Evolutionary conservation across 1,284 basidiomycete genomes (phyloP).

Genomic region (Golubevia sp.): DNA sequence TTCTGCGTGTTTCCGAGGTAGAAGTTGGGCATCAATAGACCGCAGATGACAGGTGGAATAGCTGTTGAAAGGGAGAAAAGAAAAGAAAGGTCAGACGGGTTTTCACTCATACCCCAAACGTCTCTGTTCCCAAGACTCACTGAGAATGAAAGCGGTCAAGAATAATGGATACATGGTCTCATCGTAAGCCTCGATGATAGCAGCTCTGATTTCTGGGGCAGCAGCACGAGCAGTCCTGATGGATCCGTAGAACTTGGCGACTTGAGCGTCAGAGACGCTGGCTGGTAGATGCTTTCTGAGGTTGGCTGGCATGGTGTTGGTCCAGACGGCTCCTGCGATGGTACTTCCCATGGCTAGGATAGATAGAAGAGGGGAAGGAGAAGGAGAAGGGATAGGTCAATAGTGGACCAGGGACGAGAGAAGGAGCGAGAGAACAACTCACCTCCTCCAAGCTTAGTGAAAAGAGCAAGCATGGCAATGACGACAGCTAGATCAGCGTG

Average conservation of each 20-base stretch:
- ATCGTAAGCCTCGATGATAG: conserved; percentile 15
- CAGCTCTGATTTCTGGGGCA: conserved; percentile 8
- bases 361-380: too few relatives aligned
- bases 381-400: too few relatives aligned
- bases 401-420: too few relatives aligned
- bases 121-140: too few relatives aligned
- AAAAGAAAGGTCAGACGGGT: too few relatives aligned
- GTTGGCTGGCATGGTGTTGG: conserved; percentile 12
- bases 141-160: conserved; percentile 8
- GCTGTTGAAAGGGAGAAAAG: conserved; percentile 51
- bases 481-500: conserved; percentile 43
- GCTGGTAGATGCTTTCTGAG: conserved; percentile 17
- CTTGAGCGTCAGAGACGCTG: conserved; percentile 16
- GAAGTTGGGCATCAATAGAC: conserved; percentile 61
- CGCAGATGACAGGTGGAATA: conserved; percentile 61
- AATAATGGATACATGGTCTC: conserved; percentile 16
- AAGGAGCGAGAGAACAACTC: too few relatives aligned
- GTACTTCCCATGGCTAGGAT: conserved; percentile 14
- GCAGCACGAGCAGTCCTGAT: conserved; percentile 11
- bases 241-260: conserved; percentile 17
- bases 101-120: too few relatives aligned
- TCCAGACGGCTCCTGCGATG: conserved; percentile 19
- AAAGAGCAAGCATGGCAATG: conserved; percentile 38
- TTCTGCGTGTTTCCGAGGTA: conserved; percentile 64
- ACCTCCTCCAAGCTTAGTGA: conserved; percentile 24